These are phyloP conservation scores for Eucalyptus caleyi DNA, from an alignment of 345 rosid genomes.

Conservation along the genomic window DNA sequence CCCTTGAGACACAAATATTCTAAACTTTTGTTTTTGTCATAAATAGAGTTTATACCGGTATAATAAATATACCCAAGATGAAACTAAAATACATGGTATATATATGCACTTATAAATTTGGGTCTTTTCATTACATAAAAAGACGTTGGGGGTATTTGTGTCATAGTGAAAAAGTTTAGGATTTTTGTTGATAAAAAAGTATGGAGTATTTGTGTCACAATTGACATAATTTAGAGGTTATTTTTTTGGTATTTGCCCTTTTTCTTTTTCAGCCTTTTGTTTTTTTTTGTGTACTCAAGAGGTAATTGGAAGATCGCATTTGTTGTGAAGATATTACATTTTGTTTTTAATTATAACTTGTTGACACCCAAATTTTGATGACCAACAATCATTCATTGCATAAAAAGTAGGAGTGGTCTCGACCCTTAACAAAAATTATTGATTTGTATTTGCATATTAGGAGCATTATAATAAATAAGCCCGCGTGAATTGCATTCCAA, in stretches of 20 bases:
- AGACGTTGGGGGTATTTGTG: neutral
- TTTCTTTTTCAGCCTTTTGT: fast-evolving
- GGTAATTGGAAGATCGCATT: neutral
- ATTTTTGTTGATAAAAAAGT: neutral
- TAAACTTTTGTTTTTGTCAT: neutral
- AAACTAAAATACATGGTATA: neutral
- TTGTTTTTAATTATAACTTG: no score
- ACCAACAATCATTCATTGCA: no score
- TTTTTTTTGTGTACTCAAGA: neutral
- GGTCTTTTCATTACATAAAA: neutral
- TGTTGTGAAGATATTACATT: neutral
- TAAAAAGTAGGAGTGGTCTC: neutral
- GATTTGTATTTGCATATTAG: neutral
- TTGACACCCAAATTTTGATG: neutral
- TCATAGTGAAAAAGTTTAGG: neutral
- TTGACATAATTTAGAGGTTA: neutral
- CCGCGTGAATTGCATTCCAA: neutral
- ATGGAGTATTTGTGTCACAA: neutral
- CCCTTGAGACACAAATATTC: neutral
- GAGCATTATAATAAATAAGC: neutral
- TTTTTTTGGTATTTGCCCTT: neutral
- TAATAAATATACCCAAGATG: no score
- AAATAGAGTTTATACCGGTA: no score
- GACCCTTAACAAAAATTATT: neutral
- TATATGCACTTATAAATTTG: no score